A percentile compares a stretch with the other conserved stretches of the same genome.
Evolutionary conservation across 2,329 filamentous ascomycete genomes (phyloP).

Genomic region (Dothistroma pini): DNA sequence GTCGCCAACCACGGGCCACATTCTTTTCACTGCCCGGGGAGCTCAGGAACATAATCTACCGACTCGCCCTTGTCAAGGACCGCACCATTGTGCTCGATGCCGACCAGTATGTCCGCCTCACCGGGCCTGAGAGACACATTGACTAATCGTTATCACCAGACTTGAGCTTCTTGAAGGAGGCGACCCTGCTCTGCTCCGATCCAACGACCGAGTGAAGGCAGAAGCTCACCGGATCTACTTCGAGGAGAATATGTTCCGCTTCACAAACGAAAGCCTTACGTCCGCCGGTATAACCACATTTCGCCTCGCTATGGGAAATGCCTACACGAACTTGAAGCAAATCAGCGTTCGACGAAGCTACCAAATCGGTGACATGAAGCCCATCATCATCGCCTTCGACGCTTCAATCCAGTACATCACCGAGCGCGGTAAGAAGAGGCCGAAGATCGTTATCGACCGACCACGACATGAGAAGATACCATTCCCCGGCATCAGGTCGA

Average conservation of each 20-base stretch:
- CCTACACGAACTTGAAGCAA: not conserved
- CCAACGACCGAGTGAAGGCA: not conserved
- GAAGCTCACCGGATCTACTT: conserved; percentile 6
- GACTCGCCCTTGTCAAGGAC: not conserved
- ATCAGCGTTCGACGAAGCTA: conserved; percentile 1
- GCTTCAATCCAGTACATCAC: not conserved
- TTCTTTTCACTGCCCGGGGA: conserved; percentile 4
- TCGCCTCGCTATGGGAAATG: not conserved
- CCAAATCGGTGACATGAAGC: conserved; percentile 8
- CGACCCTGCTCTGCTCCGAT: not conserved
- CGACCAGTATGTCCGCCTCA: not conserved
- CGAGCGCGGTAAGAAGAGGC: not conserved
- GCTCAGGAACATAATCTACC: conserved; percentile 1
- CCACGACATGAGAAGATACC: not conserved
- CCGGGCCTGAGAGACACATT: not conserved
- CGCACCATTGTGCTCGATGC: not conserved
- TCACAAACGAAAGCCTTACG: not conserved
- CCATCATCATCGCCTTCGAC: not conserved
- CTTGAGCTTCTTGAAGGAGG: not conserved
- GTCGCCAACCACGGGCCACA: not conserved
- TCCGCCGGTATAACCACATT: not conserved
- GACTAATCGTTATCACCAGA: not conserved
- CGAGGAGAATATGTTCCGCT: conserved; percentile 7
- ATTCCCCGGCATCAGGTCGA: conserved; percentile 5
- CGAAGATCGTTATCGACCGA: not conserved